Conservation (phyloP, 257 asterid species). For the Gardenia jasminoides region DNA sequence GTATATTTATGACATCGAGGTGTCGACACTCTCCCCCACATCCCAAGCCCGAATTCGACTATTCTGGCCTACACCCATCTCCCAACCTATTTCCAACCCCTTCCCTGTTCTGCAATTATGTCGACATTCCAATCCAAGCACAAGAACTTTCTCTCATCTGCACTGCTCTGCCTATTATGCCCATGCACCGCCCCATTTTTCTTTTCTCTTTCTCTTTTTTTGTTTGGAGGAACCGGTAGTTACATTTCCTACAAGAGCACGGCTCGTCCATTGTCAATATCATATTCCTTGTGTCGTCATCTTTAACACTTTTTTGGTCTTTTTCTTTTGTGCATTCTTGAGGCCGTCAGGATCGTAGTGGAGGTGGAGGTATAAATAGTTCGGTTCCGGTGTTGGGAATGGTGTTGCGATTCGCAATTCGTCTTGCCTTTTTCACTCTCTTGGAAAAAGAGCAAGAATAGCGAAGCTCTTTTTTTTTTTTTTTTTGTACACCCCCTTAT, state of each 20-base stretch:
- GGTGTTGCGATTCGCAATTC: constrained; percentile 26
- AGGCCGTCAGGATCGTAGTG: background rate
- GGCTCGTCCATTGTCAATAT: background rate
- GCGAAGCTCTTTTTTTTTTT: background rate
- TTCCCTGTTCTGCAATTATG: background rate
- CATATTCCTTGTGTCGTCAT: background rate
- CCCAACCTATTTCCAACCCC: too few relatives aligned
- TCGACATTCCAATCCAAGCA: background rate
- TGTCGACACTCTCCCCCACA: too few relatives aligned
- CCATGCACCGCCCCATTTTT: too few relatives aligned
- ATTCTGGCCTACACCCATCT: too few relatives aligned
- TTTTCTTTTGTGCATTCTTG: background rate
- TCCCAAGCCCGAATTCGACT: too few relatives aligned
- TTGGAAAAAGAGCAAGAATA: background rate
- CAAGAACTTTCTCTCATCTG: background rate
- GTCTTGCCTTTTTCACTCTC: background rate
- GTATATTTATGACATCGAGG: too few relatives aligned
- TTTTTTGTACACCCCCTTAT: background rate
- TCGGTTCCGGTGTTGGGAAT: background rate
- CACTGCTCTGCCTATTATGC: background rate
- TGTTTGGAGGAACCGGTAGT: background rate
- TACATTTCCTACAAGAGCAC: background rate
- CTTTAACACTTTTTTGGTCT: background rate
- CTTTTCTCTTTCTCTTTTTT: too few relatives aligned
- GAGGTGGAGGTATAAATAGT: background rate